Percentiles rank a stretch among this genome's conserved stretches.
Evolutionary conservation across 1,284 basidiomycete genomes (phyloP).

Genomic region (Puccinia coronata): DNA sequence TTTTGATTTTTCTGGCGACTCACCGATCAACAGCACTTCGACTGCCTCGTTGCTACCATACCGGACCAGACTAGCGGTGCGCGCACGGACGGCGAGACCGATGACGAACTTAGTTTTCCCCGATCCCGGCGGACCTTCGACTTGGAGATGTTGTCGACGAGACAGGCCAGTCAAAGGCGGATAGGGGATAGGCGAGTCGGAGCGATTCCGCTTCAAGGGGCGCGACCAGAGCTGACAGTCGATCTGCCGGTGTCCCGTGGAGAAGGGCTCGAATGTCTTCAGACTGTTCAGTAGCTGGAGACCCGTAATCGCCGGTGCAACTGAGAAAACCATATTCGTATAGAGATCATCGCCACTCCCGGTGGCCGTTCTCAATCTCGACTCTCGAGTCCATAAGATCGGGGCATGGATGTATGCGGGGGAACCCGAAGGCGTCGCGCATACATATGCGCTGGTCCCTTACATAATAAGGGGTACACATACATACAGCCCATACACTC

Average conservation of each 20-base stretch:
- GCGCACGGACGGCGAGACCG: constrained; percentile 25
- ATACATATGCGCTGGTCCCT: too few relatives aligned
- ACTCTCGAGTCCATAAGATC: too few relatives aligned
- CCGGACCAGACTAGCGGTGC: constrained; percentile 14
- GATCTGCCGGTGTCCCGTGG: constrained; percentile 12
- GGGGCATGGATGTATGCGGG: too few relatives aligned
- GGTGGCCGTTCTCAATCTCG: too few relatives aligned
- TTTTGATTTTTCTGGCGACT: background rate
- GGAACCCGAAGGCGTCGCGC: too few relatives aligned
- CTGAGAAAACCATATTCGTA: background rate
- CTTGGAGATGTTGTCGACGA: constrained; percentile 28
- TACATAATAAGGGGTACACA: too few relatives aligned
- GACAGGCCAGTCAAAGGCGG: constrained; percentile 8
- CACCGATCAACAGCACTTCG: constrained; percentile 39
- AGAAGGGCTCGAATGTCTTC: constrained; percentile 5
- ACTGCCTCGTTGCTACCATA: background rate
- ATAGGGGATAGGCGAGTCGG: background rate
- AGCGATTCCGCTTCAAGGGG: constrained; percentile 14
- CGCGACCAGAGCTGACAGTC: constrained; percentile 13
- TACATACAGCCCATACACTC: too few relatives aligned
- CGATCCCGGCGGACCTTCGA: constrained; percentile 37
- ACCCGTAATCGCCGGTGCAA: constrained; percentile 27
- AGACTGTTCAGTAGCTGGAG: constrained; percentile 24
- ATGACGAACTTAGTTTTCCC: constrained; percentile 37
- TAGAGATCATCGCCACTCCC: background rate